Base-by-base conservation (phyloP, 345 rosid genomes). In the Rhodomyrtus tomentosa region DNA sequence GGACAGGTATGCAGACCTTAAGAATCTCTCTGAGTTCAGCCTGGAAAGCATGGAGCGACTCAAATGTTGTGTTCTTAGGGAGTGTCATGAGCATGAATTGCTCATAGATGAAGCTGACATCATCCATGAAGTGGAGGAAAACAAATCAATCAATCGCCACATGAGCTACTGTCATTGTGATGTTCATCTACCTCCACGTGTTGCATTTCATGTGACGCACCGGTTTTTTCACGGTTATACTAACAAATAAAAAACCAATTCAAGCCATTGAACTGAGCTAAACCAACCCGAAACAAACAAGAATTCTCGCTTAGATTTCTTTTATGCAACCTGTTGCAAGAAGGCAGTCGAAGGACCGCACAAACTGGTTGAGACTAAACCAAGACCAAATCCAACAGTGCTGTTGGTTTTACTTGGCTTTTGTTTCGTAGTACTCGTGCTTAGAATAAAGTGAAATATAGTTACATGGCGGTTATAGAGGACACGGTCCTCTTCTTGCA, bases 11-110 rank as follows among this genome's bases (percentile, higher is more conserved):
- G 14, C 51, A 6, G 83, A 84, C 16, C 82, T 82, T 7, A 58
- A 6, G 42, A 87, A n/a, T 62, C 81, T 88, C n/a, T 87, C 82
- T 10, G 85, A 87, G 32, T 85, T 85, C 55, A 87, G 88, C 24
- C 38, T 68, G 6, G 56, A 49, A 45, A 82, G 83, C 18, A 73
- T 88, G 86, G 32, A 82, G 48, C 11, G 52, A n/a, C 84, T 88
- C 52, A 81, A 53, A 20, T 83, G 83, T 40, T 88, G 90, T 56
- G 12, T 88, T 82, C 27, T 85, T 80, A 85, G 80, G 18, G 89
- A 90, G 55, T 90, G 89, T 85, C 84, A 84, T 18, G 55, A 84
- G 32, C 13, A 80, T 48, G 50, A 59, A 82, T 55, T n/a, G 13
- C 40, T 85, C n/a, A 50, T 84, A 25, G 83, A 85, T 45, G 86